Evolutionary conservation across 2,329 filamentous ascomycete genomes (phyloP).

Genomic region (Zymoseptoria passerinii): DNA sequence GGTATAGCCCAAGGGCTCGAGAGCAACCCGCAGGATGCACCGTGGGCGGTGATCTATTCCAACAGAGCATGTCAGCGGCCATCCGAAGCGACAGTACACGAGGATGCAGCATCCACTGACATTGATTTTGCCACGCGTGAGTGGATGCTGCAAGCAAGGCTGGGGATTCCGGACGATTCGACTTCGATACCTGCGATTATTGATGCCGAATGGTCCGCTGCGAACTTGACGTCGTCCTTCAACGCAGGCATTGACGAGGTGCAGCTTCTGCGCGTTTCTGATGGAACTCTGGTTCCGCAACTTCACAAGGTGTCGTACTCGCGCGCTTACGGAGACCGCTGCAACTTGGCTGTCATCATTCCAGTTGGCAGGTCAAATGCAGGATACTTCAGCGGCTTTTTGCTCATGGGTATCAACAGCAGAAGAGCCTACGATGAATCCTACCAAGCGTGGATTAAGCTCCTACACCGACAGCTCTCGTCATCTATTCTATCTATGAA

Average conservation of each 20-base stretch:
- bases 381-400: slow-evolving; percentile 13
- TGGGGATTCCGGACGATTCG: neutral
- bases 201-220: slow-evolving; percentile 6
- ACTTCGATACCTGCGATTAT: slow-evolving; percentile 3
- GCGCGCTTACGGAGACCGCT: slow-evolving; percentile 24
- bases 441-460: slow-evolving; percentile 28
- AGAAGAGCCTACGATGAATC: slow-evolving; percentile 27
- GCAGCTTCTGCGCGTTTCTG: slow-evolving; percentile 9
- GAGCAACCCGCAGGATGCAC: slow-evolving; percentile 11
- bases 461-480: slow-evolving; percentile 23
- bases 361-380: slow-evolving; percentile 23
- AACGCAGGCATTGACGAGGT: slow-evolving; percentile 8
- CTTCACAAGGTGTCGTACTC: slow-evolving; percentile 4
- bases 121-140: neutral
- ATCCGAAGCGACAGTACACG: neutral
- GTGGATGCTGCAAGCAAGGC: slow-evolving; percentile 7
- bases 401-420: slow-evolving; percentile 31
- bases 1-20: slow-evolving; percentile 9
- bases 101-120: neutral
- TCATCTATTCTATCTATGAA: slow-evolving; percentile 24
- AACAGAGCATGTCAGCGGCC: neutral
- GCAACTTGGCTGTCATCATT: slow-evolving; percentile 27
- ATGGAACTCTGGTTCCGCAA: neutral
- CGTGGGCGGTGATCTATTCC: slow-evolving; percentile 15
- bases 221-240: slow-evolving; percentile 5